Conservation (phyloP, 2,329 filamentous ascomycete species). For the Pezicula rhizophila region DNA sequence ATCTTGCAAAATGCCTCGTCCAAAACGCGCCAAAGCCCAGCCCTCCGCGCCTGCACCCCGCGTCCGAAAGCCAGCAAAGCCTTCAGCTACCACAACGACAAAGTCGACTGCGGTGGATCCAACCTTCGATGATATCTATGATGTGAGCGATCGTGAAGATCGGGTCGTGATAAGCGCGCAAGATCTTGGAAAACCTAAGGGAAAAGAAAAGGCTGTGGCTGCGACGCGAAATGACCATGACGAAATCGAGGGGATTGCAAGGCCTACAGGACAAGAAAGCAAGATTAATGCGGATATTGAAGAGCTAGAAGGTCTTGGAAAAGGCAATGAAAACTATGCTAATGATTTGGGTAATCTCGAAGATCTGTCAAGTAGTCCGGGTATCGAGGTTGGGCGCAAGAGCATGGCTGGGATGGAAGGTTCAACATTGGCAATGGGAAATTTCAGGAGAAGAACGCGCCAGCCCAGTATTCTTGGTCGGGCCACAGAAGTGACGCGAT, state of each 20-base stretch:
- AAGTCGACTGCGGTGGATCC: conserved; percentile 6
- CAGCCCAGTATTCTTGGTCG: conserved; percentile 33
- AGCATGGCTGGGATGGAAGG: conserved; percentile 21
- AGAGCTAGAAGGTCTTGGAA: neutral
- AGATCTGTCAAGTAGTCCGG: conserved; percentile 20
- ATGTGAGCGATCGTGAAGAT: conserved; percentile 25
- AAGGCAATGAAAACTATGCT: conserved; percentile 1
- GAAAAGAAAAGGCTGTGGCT: conserved; percentile 12
- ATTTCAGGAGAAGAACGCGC: conserved; percentile 51
- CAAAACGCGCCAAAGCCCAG: conserved; percentile 28
- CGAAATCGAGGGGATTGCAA: no score
- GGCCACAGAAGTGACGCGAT: conserved; percentile 16
- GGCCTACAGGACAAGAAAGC: neutral
- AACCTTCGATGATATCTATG: conserved; percentile 23
- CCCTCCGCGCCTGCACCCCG: conserved; percentile 22
- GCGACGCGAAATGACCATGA: neutral
- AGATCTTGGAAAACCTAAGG: conserved; percentile 11
- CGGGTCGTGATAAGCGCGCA: conserved; percentile 8
- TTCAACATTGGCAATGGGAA: conserved; percentile 40
- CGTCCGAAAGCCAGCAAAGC: conserved; percentile 10
- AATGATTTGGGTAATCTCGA: conserved; percentile 9
- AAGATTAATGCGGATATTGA: conserved; percentile 1
- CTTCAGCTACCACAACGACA: conserved; percentile 3
- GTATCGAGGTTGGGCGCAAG: conserved; percentile 22
- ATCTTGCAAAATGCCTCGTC: conserved; percentile 24